Evolutionary conservation across 78 protist genomes (phyloP), one percentile per base, ranked within the genome.

Genomic region (Diacronema lutheri): DNA sequence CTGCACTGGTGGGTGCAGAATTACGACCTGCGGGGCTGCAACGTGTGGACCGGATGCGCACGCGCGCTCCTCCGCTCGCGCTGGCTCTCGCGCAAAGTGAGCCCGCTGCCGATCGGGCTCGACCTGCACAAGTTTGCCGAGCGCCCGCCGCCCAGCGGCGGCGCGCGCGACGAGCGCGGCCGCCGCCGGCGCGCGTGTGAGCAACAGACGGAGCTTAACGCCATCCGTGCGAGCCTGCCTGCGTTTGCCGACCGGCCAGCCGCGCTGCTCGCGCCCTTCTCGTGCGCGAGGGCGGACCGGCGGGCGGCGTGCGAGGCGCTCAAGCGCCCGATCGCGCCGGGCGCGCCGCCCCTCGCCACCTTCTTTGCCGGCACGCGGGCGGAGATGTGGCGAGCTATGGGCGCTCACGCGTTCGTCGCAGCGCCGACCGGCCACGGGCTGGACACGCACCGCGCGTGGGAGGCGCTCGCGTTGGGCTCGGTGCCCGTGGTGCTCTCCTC

Each of bases 371-470:
- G 4, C 74, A 10, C 12, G 35, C 9, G 50, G 9, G 11, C 3
- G 57, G 7, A 7, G 11, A 14, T 26, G 25, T 26, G 26, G 65
- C 35, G 35, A 29, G 65, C 23, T 0, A 6, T 26, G 20, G 31
- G 65, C 33, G 20, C 5, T 33, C 21, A 4, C 46, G 19, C 12
- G 23, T 61, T 64, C 33, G 66, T 76, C 68, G 33, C 41, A 20
- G 76, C 86, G 31, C 90, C 90, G 31, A 5, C 4, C 4, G 90
- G 90, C n/a, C 84, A 65, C 35, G 90, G 90, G 11, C 6, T 40
- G 31, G 90, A 86, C 81, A 78, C 90, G 55, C 85, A 78, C 58
- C 73, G 90, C 33, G 29, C 46, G 61, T 86, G 90, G 90, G 90
- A 86, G 72, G 50, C 72, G 58, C 40, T 86, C 66, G 4, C 26